Percentiles rank a stretch among this genome's conserved stretches.
Conservation (phyloP, 345 rosid genomes). For the Noccaea caerulescens region DNA sequence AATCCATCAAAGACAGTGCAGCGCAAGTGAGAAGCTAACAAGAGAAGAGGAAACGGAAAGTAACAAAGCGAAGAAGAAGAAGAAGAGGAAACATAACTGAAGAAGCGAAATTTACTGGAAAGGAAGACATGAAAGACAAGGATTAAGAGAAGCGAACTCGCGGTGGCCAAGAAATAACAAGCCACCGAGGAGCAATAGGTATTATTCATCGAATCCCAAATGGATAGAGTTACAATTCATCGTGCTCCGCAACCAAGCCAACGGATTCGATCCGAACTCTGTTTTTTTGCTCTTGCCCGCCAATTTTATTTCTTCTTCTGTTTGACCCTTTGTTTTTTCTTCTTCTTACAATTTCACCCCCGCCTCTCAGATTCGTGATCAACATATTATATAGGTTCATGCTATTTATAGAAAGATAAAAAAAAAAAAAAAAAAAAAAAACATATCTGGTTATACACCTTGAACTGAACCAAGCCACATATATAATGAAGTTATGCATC, state of each 20-base stretch:
- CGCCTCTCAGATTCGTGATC: no score
- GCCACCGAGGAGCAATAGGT: no score
- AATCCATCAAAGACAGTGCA: no score
- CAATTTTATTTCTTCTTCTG: neutral
- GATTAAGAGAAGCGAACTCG: conserved; percentile 29
- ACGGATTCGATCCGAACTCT: conserved; percentile 14
- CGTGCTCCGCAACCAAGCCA: conserved; percentile 28
- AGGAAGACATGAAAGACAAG: conserved; percentile 28
- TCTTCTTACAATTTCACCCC: neutral
- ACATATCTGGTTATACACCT: neutral
- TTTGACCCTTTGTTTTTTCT: neutral
- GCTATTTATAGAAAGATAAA: neutral
- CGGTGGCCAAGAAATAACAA: conserved; percentile 20
- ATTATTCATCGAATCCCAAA: no score
- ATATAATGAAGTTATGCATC: neutral
- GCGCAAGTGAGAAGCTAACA: conserved; percentile 9
- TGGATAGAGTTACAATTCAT: conserved; percentile 13
- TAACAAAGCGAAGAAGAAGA: neutral
- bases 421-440: neutral
- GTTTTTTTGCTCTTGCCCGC: neutral
- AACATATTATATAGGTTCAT: no score
- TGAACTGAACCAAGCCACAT: conserved; percentile 3
- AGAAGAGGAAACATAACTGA: conserved; percentile 1
- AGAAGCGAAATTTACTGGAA: conserved; percentile 25
- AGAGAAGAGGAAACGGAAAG: neutral